Conservation (phyloP, 306 rosid genomes). For the Pyrus communis region DNA sequence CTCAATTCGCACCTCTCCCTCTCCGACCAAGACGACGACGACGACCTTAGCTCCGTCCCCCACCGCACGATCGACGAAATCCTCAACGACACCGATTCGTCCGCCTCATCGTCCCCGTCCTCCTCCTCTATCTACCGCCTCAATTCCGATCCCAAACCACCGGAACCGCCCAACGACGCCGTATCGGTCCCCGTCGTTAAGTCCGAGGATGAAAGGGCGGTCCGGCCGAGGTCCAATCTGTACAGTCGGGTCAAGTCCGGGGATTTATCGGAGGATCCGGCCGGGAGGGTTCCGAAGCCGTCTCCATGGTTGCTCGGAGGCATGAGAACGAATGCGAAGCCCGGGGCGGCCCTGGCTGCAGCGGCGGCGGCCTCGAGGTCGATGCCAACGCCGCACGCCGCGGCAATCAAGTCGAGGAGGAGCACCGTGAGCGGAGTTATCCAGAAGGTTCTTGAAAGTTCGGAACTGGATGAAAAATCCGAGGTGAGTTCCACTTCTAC, state of each 20-base stretch:
- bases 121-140: constrained; percentile 11
- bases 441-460: constrained; percentile 22
- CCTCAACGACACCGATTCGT: constrained; percentile 72
- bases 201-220: constrained; percentile 14
- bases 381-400: constrained; percentile 74
- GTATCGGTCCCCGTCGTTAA: constrained; percentile 4
- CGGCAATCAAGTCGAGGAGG: constrained; percentile 74
- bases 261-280: constrained; percentile 35
- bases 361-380: constrained; percentile 93
- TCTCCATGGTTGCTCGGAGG: constrained; percentile 62
- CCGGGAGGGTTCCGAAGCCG: constrained; percentile 37
- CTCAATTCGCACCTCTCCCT: constrained; percentile 38
- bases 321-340: constrained; percentile 69
- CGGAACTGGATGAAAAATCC: constrained; percentile 24
- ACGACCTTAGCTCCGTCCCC: constrained; percentile 21
- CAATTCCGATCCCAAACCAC: constrained; percentile 9
- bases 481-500: constrained; percentile 21
- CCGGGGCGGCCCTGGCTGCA: constrained; percentile 91
- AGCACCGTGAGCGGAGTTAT: constrained; percentile 27
- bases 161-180: constrained; percentile 3
- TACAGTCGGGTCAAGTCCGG: constrained; percentile 31
- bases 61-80: constrained; percentile 82
- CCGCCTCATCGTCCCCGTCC: constrained; percentile 38
- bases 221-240: constrained; percentile 26
- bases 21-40: constrained; percentile 29